A percentile compares a stretch with the other conserved stretches of the same genome.
These are phyloP conservation scores for Exobasidium cylindrosporum DNA, from an alignment of 1,284 basidiomycete species.

Conservation along the genomic window DNA sequence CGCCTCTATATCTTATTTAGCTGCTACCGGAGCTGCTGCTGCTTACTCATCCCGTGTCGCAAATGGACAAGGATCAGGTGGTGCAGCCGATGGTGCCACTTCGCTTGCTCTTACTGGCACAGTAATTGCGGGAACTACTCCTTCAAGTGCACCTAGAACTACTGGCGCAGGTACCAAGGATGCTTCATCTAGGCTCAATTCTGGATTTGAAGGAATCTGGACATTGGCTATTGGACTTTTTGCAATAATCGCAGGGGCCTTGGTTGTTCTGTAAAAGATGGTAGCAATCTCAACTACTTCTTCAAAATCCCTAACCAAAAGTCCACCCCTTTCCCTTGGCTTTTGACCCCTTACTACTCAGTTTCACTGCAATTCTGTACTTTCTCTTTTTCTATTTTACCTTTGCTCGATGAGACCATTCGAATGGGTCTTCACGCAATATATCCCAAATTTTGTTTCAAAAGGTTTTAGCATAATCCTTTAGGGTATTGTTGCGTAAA, in stretches of 20 bases:
- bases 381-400: too few species aligned
- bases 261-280: not conserved
- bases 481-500: too few species aligned
- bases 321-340: conserved; percentile 1
- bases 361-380: too few species aligned
- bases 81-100: conserved; percentile 8
- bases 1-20: not conserved
- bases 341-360: not conserved
- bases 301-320: not conserved
- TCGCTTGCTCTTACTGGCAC: not conserved
- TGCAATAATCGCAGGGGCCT: not conserved
- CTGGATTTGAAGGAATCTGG: not conserved
- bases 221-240: not conserved
- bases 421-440: too few species aligned
- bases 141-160: not conserved
- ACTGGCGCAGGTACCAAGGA: not conserved
- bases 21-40: conserved; percentile 2
- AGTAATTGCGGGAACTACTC: conserved; percentile 3
- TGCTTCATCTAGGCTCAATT: not conserved
- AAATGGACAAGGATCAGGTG: not conserved
- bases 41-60: conserved; percentile 10
- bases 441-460: too few species aligned
- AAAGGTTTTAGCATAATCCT: too few species aligned
- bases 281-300: not conserved
- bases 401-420: too few species aligned